A percentile compares a stretch with the other conserved stretches of the same genome.
Conservation (phyloP, 2,329 filamentous ascomycete genomes). For the Fusarium marasasianum region DNA sequence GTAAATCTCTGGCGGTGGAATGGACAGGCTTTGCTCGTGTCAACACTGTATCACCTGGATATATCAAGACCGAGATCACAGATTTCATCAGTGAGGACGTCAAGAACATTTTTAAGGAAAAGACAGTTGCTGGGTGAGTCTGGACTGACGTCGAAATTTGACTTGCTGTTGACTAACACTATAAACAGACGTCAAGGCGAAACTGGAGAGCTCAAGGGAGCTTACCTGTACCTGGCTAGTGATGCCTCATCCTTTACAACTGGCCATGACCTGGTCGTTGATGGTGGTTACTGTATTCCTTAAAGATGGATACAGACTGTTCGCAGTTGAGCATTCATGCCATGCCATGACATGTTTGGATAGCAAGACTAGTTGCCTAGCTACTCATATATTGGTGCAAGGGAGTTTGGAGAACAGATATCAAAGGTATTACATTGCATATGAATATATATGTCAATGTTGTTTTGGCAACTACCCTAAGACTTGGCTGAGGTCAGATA, state of each 20-base stretch:
- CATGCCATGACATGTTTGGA: background rate
- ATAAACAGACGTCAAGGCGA: conserved; percentile 70
- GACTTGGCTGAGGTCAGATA: background rate
- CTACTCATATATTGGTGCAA: background rate
- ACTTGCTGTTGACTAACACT: conserved; percentile 19
- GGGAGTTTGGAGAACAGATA: conserved; percentile 1
- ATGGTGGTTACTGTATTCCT: conserved; percentile 74
- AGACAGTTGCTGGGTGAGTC: conserved; percentile 78
- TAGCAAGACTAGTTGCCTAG: background rate
- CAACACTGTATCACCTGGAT: conserved; percentile 79
- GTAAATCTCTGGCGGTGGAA: conserved; percentile 77
- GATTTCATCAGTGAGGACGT: conserved; percentile 71
- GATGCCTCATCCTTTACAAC: conserved; percentile 88
- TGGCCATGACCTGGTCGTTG: conserved; percentile 76
- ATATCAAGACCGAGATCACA: conserved; percentile 78
- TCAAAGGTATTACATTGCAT: background rate
- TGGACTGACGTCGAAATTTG: background rate
- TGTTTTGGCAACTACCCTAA: background rate
- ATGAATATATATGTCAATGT: background rate
- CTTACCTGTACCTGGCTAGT: conserved; percentile 82
- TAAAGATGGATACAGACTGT: conserved; percentile 37
- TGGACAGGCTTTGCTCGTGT: conserved; percentile 79
- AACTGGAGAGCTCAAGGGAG: conserved; percentile 80
- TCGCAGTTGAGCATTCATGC: background rate
- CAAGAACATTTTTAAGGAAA: conserved; percentile 78